A percentile compares a stretch with the other conserved stretches of the same genome.
Conservation (phyloP, 495 filamentous ascomycete species). For the Neurospora sp. region DNA sequence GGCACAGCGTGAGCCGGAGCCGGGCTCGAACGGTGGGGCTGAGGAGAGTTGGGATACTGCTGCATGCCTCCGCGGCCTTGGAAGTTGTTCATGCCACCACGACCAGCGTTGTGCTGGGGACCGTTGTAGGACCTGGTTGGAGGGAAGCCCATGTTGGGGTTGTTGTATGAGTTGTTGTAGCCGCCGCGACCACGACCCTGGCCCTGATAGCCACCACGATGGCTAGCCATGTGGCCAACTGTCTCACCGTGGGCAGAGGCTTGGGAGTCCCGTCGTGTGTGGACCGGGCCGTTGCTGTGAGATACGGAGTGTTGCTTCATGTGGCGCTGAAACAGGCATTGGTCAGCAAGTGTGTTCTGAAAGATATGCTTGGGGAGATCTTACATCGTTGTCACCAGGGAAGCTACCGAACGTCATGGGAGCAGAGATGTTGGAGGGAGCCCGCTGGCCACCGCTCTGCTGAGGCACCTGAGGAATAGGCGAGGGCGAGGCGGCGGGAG, state of each 20-base stretch:
- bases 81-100: constrained; percentile 57
- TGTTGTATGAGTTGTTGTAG: constrained; percentile 47
- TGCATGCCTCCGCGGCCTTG: constrained; percentile 48
- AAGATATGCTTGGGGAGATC: constrained; percentile 20
- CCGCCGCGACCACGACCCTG: constrained; percentile 50
- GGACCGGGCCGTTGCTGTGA: constrained; percentile 53
- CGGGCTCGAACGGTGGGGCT: constrained; percentile 56
- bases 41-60: constrained; percentile 56
- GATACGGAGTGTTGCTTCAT: constrained; percentile 39
- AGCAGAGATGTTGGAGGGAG: constrained; percentile 56
- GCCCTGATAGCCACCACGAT: constrained; percentile 31
- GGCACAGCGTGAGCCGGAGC: constrained; percentile 57
- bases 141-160: constrained; percentile 58
- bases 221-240: constrained; percentile 47
- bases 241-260: constrained; percentile 72
- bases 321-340: constrained; percentile 37
- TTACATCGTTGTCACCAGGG: constrained; percentile 63
- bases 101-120: constrained; percentile 42
- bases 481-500: constrained; percentile 69
- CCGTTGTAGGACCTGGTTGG: constrained; percentile 47
- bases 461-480: constrained; percentile 78
- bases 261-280: constrained; percentile 73
- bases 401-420: constrained; percentile 75
- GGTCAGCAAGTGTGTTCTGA: constrained; percentile 19
- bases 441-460: constrained; percentile 75